A percentile compares a stretch with the other conserved stretches of the same genome.
These are phyloP conservation scores for Brasenia schreberi DNA, from an alignment of 164 flowering plant genomes.

Conservation along the genomic window DNA sequence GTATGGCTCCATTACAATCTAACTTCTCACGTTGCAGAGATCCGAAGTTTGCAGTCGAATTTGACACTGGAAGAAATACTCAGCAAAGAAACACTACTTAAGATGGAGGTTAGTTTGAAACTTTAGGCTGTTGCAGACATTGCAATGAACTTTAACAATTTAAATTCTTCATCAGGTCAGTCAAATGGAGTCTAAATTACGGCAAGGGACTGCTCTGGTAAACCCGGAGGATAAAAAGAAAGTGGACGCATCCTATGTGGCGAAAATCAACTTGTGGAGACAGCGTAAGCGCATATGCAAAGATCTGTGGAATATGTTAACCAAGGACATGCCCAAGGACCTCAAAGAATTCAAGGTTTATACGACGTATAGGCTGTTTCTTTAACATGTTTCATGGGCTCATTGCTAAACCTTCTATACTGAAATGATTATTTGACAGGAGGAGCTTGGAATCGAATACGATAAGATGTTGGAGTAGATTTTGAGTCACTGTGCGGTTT, in stretches of 20 bases:
- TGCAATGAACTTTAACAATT: too few relatives aligned
- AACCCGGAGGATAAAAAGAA: conserved; percentile 23
- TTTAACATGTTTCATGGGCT: conserved; percentile 1
- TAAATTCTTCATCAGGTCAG: conserved; percentile 12
- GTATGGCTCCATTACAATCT: background rate
- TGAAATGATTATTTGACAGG: conserved; percentile 28
- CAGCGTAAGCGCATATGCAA: conserved; percentile 81
- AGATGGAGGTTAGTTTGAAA: conserved; percentile 32
- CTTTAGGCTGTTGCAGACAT: too few relatives aligned
- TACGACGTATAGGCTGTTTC: background rate
- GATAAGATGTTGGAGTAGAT: conserved; percentile 77
- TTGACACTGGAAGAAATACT: conserved; percentile 66
- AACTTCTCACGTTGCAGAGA: conserved; percentile 33
- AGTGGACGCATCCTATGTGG: conserved; percentile 10
- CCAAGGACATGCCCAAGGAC: conserved; percentile 76
- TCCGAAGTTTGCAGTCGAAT: conserved; percentile 68
- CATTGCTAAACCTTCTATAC: background rate
- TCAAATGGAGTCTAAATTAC: conserved; percentile 23
- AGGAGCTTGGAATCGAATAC: conserved; percentile 80
- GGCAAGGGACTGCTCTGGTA: conserved; percentile 20
- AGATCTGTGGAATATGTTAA: conserved; percentile 77
- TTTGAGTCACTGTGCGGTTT: conserved; percentile 54
- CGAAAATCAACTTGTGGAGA: conserved; percentile 67
- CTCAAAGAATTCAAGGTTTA: conserved; percentile 82
- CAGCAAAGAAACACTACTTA: conserved; percentile 39